These are phyloP conservation scores for Apocynum venetum DNA, from an alignment of 257 asterid genomes.

Conservation along the genomic window DNA sequence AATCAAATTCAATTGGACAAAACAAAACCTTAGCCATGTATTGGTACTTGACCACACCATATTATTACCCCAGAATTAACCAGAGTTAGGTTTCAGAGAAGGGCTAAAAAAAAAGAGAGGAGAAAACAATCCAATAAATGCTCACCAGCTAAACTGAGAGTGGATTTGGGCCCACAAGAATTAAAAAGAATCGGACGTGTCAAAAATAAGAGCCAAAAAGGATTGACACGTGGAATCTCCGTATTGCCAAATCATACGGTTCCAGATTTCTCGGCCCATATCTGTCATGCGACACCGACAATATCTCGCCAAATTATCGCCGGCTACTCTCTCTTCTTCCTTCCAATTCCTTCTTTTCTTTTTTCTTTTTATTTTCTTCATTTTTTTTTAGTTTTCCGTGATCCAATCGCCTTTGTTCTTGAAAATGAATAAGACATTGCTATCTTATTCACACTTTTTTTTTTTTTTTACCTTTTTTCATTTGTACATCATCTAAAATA, in stretches of 20 bases:
- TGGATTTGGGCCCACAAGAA: conserved; percentile 20
- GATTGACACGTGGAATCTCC: conserved; percentile 34
- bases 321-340: background rate
- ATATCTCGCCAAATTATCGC: conserved; percentile 34
- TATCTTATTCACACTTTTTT: no score
- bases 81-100: conserved; percentile 11
- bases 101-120: conserved; percentile 6
- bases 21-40: no score
- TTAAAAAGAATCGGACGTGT: conserved; percentile 34
- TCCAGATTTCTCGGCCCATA: conserved; percentile 6
- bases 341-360: background rate
- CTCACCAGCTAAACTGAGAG: conserved; percentile 33
- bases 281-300: conserved; percentile 38
- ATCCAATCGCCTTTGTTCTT: background rate
- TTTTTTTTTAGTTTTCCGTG: background rate
- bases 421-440: no score
- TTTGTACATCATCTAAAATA: no score
- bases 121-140: conserved; percentile 38
- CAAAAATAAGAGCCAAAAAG: conserved; percentile 16
- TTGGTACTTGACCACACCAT: conserved; percentile 12
- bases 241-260: conserved; percentile 20
- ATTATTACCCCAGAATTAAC: conserved; percentile 19
- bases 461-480: no score
- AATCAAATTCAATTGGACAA: no score
- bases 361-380: background rate